Evolutionary conservation across 148 eudicot genomes (phyloP).

Genomic region (Vaccinium vitisidaea): DNA sequence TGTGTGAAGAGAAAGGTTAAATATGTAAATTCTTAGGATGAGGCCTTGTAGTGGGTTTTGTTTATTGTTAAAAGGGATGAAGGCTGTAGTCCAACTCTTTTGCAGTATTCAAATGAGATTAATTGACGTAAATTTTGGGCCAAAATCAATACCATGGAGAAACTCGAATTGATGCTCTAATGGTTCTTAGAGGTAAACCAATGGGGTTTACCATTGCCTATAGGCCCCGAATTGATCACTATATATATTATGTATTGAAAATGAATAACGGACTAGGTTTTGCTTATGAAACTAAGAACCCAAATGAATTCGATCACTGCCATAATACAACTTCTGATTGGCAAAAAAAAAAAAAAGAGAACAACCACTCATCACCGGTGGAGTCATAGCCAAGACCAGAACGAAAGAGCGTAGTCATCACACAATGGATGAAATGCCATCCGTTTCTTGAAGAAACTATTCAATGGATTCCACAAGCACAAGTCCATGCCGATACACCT

Average conservation of each 20-base stretch:
- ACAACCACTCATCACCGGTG: background rate
- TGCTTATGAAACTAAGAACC: background rate
- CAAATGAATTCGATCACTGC: background rate
- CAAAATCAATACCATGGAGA: too few relatives aligned
- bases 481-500: background rate
- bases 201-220: background rate
- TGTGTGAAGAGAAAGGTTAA: too few relatives aligned
- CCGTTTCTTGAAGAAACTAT: background rate
- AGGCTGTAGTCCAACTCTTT: too few relatives aligned
- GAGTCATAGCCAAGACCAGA: background rate
- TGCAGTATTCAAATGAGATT: background rate
- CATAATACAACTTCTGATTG: background rate
- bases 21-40: too few relatives aligned
- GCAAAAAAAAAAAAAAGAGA: background rate
- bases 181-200: background rate
- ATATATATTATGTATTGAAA: background rate
- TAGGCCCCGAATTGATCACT: background rate
- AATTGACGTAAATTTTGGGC: background rate
- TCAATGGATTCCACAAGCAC: background rate
- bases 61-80: too few relatives aligned
- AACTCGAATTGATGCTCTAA: too few relatives aligned
- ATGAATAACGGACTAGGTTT: background rate
- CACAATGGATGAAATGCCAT: too few relatives aligned
- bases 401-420: background rate
- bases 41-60: too few relatives aligned